Percentiles rank a stretch among this genome's conserved stretches.
Evolutionary conservation across 2,329 filamentous ascomycete genomes (phyloP).

Genomic region (Cercospora sesami): DNA sequence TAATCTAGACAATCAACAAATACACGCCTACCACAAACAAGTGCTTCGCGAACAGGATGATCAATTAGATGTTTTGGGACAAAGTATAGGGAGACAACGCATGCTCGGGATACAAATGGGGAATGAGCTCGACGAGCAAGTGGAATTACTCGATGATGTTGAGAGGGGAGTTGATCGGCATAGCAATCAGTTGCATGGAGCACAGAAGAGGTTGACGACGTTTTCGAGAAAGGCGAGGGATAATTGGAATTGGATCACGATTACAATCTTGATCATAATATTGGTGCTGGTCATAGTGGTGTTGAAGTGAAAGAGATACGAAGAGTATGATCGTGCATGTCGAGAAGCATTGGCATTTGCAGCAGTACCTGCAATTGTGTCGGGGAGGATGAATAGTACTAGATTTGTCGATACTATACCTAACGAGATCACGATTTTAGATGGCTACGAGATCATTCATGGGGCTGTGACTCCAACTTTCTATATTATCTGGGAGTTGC

Average conservation of each 20-base stretch:
- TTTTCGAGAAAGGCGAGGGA: slow-evolving; percentile 75
- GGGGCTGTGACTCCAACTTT: neutral
- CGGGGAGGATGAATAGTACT: neutral
- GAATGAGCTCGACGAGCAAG: slow-evolving; percentile 89
- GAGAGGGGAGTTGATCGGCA: slow-evolving; percentile 82
- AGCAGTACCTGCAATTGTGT: neutral
- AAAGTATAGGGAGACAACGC: slow-evolving; percentile 81
- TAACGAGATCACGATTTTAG: neutral
- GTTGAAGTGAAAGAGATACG: slow-evolving; percentile 59
- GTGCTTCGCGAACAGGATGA: slow-evolving; percentile 88
- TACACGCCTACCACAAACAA: slow-evolving; percentile 78
- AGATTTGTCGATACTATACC: neutral
- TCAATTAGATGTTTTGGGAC: slow-evolving; percentile 84
- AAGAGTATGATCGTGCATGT: neutral
- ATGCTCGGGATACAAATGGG: slow-evolving; percentile 95
- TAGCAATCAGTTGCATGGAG: slow-evolving; percentile 71
- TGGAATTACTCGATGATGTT: slow-evolving; percentile 83
- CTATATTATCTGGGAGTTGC: neutral
- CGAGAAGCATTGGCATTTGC: neutral
- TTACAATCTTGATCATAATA: slow-evolving; percentile 75
- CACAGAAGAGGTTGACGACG: slow-evolving; percentile 68
- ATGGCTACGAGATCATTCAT: neutral
- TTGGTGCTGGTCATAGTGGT: slow-evolving; percentile 80
- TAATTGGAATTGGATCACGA: slow-evolving; percentile 84
- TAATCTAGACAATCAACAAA: slow-evolving; percentile 74